These are phyloP conservation scores for Coemansia sp. DNA, from an alignment of 192 early-diverging fungal species.

Conservation along the genomic window DNA sequence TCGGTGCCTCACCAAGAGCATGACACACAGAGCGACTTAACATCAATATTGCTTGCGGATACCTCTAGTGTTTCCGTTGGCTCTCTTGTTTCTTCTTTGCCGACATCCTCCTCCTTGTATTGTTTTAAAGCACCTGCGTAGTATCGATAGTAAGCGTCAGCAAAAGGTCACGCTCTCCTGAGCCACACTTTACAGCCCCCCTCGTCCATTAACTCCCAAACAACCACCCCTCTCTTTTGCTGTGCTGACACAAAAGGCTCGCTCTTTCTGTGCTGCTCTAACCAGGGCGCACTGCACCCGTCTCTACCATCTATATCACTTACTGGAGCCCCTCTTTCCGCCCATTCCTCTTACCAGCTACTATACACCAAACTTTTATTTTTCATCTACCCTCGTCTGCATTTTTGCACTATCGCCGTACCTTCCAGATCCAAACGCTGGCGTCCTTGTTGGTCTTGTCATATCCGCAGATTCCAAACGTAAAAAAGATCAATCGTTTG, in stretches of 20 bases:
- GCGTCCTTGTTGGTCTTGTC: too few relatives aligned
- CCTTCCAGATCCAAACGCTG: too few relatives aligned
- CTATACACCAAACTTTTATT: not conserved
- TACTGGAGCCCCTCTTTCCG: not conserved
- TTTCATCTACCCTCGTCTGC: not conserved
- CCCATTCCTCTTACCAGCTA: not conserved
- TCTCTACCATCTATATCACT: not conserved
- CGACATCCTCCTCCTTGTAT: not conserved
- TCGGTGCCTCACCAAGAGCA: not conserved
- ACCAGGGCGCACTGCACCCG: not conserved
- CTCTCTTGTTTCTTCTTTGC: not conserved
- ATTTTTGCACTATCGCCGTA: not conserved
- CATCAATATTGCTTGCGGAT: not conserved
- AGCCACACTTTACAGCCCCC: constrained; percentile 1
- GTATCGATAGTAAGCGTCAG: constrained; percentile 7
- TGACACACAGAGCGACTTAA: not conserved
- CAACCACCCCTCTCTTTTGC: not conserved
- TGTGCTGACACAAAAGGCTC: not conserved
- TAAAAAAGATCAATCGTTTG: not conserved
- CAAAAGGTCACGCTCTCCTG: constrained; percentile 6
- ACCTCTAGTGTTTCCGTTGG: not conserved
- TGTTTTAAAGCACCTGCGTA: not conserved
- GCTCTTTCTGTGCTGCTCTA: constrained; percentile 1
- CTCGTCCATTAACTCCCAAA: not conserved
- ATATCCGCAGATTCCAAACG: not conserved